Evolutionary conservation across 1,139 yeast species (phyloP), one percentile per base, ranked within the genome.

Genomic region (Suhomyces atakaporum): DNA sequence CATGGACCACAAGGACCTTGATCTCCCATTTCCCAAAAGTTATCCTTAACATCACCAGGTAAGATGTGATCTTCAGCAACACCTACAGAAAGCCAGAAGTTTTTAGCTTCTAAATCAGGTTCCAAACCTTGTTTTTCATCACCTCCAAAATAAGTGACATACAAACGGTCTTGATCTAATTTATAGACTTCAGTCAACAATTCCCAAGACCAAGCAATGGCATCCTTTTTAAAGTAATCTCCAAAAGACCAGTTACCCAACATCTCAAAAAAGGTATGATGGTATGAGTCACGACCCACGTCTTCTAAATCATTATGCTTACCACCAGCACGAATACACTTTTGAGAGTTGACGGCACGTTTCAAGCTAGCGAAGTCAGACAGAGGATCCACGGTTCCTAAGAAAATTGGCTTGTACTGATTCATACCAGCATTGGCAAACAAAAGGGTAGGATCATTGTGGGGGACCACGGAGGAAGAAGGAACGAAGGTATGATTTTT

Each of bases 1-100:
- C 98, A 94, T 34, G 99, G 99, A 46, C 99, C 99, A 73, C 99
- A 92, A 30, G 99, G 99, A 49, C 99, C 99, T 69, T 90, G 97
- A 59, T 94, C 99, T 52, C 99, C 99, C 99, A 92, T 92, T 72
- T 94, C 99, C 99, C 99, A 92, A 64, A 92, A 92, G 69, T 92
- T 92, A 62, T 92, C 99, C 59, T 81, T 73, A 38, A 82, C 86
- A 48, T 81, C 72, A 40, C 98, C 99, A 16, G 97, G 96, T 49
- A 92, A 71, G 51, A 92, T 90, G 60, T 89, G 97, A 60, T 84
- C 92, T 49, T 87, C 96, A 21, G 81, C 77, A 40, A 92, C 95
- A 49, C 99, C 99, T 27, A 84, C 84, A 25, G 75, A 77, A 46
- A 73, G 67, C 99, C 99, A 92, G 46, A 81, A 69, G 50, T 84